Percentiles rank a stretch among this genome's conserved stretches.
phyloP scores from a whole-genome alignment of 2,329 filamentous ascomycete species.

The Pseudocercospora musae region DNA sequence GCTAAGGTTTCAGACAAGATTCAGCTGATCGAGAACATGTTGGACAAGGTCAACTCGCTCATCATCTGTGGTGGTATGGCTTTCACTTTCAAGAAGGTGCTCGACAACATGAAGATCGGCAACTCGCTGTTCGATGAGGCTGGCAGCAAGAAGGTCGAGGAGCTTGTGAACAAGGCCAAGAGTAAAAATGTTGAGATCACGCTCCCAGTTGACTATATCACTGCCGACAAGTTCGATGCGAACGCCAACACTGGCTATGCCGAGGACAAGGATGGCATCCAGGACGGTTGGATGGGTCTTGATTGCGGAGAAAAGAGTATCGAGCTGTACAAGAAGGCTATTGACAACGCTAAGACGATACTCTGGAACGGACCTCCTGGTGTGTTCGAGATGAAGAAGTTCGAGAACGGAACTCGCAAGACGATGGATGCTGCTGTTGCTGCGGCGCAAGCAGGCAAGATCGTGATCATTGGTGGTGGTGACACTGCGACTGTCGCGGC shows the following conservation, averaged over 20 bases:
- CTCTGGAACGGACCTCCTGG: conserved; percentile 98
- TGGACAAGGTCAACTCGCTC: conserved; percentile 95
- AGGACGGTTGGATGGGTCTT: conserved; percentile 96
- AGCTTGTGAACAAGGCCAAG: conserved; percentile 93
- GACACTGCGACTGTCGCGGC: conserved; percentile 97
- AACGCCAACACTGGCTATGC: conserved; percentile 78
- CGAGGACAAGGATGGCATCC: conserved; percentile 83
- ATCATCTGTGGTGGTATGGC: conserved; percentile 98
- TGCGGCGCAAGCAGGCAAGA: conserved; percentile 79
- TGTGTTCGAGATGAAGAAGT: conserved; percentile 96
- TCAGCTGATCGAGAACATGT: conserved; percentile 96
- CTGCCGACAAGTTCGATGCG: conserved; percentile 87
- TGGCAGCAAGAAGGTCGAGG: conserved; percentile 83
- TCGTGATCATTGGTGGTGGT: conserved; percentile 97
- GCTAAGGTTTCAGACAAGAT: conserved; percentile 99
- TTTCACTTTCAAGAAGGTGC: conserved; percentile 99
- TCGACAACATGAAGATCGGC: conserved; percentile 85
- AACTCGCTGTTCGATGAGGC: conserved; percentile 90
- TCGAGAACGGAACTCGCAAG: conserved; percentile 86
- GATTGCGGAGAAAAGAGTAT: conserved; percentile 89
- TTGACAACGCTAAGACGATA: conserved; percentile 87
- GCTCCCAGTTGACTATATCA: conserved; percentile 91
- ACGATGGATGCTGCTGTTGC: conserved; percentile 85
- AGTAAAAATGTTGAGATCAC: conserved; percentile 93
- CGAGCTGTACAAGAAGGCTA: conserved; percentile 82